These are phyloP conservation scores for Termitomyces sp. DNA, from an alignment of 1,284 basidiomycete species.

Conservation along the genomic window DNA sequence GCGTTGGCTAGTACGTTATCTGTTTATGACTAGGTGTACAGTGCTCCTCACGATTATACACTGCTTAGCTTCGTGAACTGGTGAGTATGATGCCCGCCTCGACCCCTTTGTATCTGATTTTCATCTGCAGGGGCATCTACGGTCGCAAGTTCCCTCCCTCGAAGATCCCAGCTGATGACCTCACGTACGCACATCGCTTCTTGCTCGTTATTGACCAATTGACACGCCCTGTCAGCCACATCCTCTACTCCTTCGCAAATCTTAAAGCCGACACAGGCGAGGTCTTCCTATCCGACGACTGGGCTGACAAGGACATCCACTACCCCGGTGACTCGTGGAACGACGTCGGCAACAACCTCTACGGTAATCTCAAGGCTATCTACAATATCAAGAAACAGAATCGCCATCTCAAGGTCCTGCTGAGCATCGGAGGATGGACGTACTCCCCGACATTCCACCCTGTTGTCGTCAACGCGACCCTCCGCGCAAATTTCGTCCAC, in stretches of 20 bases:
- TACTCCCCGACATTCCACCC: conserved; percentile 80
- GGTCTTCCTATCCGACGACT: conserved; percentile 83
- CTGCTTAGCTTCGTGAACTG: conserved; percentile 68
- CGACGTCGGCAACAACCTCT: conserved; percentile 79
- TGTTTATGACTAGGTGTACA: conserved; percentile 3
- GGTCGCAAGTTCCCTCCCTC: conserved; percentile 83
- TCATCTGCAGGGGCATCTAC: conserved; percentile 82
- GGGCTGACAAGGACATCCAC: conserved; percentile 92
- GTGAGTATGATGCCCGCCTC: conserved; percentile 30
- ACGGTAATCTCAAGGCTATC: conserved; percentile 92
- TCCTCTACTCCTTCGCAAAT: conserved; percentile 89
- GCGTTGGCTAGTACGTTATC: conserved; percentile 70
- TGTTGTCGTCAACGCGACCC: conserved; percentile 57
- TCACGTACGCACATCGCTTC: conserved; percentile 63
- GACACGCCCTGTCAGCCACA: conserved; percentile 46
- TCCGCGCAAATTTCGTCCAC: conserved; percentile 73
- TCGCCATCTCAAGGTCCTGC: conserved; percentile 78
- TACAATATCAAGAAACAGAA: conserved; percentile 85
- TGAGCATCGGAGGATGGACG: conserved; percentile 90
- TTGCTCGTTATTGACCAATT: conserved; percentile 6
- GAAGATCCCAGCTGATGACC: conserved; percentile 71
- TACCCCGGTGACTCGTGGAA: conserved; percentile 84
- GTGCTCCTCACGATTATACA: conserved; percentile 2
- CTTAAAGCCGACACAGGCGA: conserved; percentile 78
- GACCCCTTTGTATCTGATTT: conserved; percentile 2